Conservation (phyloP, 768 basidiomycete genomes). For the Gelatoporia subvermispora region DNA sequence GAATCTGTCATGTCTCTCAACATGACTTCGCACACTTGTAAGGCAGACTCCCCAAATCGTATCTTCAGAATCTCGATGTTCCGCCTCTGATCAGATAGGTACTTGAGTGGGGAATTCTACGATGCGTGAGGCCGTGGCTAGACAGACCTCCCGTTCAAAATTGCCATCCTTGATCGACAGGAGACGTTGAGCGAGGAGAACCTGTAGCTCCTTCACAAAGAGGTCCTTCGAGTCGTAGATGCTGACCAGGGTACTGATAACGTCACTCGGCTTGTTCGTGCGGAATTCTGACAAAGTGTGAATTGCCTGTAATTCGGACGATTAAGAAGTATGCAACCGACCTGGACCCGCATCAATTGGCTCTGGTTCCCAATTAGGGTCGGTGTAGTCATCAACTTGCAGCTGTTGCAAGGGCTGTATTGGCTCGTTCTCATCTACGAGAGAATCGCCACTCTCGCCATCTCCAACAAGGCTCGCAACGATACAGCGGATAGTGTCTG, state of each 20-base stretch:
- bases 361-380: conserved; percentile 94
- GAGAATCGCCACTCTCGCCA: conserved; percentile 71
- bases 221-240: conserved; percentile 97
- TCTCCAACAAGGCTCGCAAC: conserved; percentile 89
- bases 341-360: conserved; percentile 95
- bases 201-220: conserved; percentile 93
- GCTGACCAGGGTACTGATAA: conserved; percentile 93
- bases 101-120: background rate
- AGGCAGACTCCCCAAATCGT: conserved; percentile 87
- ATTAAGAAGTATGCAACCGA: conserved; percentile 27
- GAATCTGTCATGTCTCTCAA: conserved; percentile 96
- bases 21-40: conserved; percentile 99
- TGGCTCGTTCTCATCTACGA: conserved; percentile 82
- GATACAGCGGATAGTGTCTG: conserved; percentile 92
- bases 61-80: conserved; percentile 94
- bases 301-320: background rate
- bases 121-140: background rate
- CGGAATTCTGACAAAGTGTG: conserved; percentile 67
- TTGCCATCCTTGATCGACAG: conserved; percentile 78
- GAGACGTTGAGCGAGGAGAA: conserved; percentile 82
- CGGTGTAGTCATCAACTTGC: conserved; percentile 81
- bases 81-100: conserved; percentile 41
- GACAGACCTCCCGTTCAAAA: conserved; percentile 58
- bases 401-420: conserved; percentile 69
- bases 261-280: conserved; percentile 85